Conservation (phyloP, 805 yeast genomes). For the Teunomyces cretensis region DNA sequence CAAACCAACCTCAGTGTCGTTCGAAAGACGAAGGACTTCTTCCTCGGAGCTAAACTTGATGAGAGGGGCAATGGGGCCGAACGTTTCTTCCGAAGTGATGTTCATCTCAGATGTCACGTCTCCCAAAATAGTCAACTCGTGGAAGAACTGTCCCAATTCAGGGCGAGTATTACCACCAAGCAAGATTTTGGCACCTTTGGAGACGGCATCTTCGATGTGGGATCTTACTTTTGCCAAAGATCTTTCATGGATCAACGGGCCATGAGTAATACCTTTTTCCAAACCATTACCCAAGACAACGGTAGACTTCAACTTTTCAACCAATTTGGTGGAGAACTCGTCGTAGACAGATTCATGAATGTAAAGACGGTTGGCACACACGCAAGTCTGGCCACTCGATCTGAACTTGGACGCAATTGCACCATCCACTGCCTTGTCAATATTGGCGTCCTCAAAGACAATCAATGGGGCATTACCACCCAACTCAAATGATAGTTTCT, state of each 20-base stretch:
- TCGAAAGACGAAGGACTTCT: conserved; percentile 62
- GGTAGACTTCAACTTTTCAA: conserved; percentile 33
- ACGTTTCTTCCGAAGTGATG: conserved; percentile 70
- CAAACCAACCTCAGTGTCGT: conserved; percentile 67
- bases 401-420: conserved; percentile 69
- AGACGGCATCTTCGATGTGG: conserved; percentile 66
- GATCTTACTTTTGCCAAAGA: conserved; percentile 60
- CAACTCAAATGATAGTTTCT: conserved; percentile 70
- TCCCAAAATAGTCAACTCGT: conserved; percentile 65
- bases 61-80: conserved; percentile 78
- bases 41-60: conserved; percentile 63
- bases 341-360: conserved; percentile 67
- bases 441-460: conserved; percentile 70
- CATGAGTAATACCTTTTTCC: conserved; percentile 60
- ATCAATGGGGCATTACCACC: conserved; percentile 84
- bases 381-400: conserved; percentile 80
- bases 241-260: conserved; percentile 67
- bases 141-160: conserved; percentile 63
- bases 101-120: conserved; percentile 57
- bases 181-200: conserved; percentile 63
- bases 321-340: conserved; percentile 51
- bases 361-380: conserved; percentile 72
- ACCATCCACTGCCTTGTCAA: conserved; percentile 65
- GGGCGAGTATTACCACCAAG: conserved; percentile 58
- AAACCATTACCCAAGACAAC: conserved; percentile 65